Evolutionary conservation across 768 basidiomycete species (phyloP).

Genomic region (Tricholoma sp.): DNA sequence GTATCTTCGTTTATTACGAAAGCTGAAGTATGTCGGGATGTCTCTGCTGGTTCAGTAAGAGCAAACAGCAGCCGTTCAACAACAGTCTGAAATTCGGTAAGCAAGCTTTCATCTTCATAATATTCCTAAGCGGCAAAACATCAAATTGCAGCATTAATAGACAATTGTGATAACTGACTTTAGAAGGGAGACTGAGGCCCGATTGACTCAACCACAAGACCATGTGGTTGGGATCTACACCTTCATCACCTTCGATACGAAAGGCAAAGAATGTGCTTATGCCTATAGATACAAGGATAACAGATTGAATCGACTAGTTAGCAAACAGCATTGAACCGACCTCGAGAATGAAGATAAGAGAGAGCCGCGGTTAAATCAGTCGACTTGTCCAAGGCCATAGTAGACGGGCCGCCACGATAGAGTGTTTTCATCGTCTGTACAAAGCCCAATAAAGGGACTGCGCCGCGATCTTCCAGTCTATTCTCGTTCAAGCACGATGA

Average conservation of each 20-base stretch:
- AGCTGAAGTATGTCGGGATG: slow-evolving; percentile 9
- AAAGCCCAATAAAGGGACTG: slow-evolving; percentile 64
- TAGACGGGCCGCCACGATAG: slow-evolving; percentile 42
- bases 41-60: slow-evolving; percentile 48
- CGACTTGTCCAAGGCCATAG: slow-evolving; percentile 19
- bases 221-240: slow-evolving; percentile 82
- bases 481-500: slow-evolving; percentile 78
- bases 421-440: slow-evolving; percentile 55
- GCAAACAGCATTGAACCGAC: slow-evolving; percentile 31
- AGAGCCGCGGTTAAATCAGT: slow-evolving; percentile 76
- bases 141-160: background rate
- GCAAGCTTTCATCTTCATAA: slow-evolving; percentile 69
- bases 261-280: slow-evolving; percentile 77
- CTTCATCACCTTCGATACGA: slow-evolving; percentile 83
- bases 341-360: slow-evolving; percentile 83
- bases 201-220: slow-evolving; percentile 83
- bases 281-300: slow-evolving; percentile 36
- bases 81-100: slow-evolving; percentile 65
- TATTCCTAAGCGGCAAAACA: slow-evolving; percentile 57
- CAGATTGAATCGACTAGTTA: background rate
- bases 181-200: slow-evolving; percentile 77
- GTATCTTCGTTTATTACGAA: slow-evolving; percentile 33
- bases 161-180: slow-evolving; percentile 39
- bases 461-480: slow-evolving; percentile 66
- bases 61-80: slow-evolving; percentile 61